A percentile compares a stretch with the other conserved stretches of the same genome.
Conservation (phyloP, 345 rosid genomes). For the Punica granatum region DNA sequence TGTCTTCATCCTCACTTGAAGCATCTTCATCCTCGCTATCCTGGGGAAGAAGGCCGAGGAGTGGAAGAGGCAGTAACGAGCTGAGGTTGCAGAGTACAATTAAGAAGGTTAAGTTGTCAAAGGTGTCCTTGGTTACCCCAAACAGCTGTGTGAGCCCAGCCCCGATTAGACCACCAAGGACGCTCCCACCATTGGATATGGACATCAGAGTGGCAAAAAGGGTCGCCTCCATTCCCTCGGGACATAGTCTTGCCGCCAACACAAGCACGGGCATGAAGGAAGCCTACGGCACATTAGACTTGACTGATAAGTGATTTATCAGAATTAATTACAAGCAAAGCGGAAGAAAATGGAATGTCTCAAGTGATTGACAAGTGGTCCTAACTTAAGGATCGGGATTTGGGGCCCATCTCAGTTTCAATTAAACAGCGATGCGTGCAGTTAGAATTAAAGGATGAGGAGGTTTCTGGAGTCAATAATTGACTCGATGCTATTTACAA, state of each 20-base stretch:
- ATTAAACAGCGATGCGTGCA: neutral
- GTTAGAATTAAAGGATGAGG: neutral
- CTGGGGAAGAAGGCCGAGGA: conserved; percentile 67
- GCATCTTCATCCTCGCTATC: conserved; percentile 30
- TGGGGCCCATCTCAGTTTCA: neutral
- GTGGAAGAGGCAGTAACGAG: conserved; percentile 91
- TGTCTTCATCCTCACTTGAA: conserved; percentile 35
- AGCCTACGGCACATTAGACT: conserved; percentile 35
- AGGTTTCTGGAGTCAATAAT: neutral
- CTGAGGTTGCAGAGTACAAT: conserved; percentile 88
- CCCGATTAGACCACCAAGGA: conserved; percentile 82
- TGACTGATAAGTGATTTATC: neutral
- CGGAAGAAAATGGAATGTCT: neutral
- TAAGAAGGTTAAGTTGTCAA: conserved; percentile 54
- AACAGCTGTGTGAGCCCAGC: conserved; percentile 78
- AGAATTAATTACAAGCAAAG: neutral
- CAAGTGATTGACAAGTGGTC: neutral
- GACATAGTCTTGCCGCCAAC: conserved; percentile 83
- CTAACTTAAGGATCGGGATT: neutral
- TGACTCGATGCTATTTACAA: too few species aligned
- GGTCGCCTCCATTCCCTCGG: conserved; percentile 98
- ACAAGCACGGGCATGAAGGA: conserved; percentile 98
- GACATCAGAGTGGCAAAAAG: conserved; percentile 97
- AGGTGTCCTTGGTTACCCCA: conserved; percentile 75
- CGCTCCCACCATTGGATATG: conserved; percentile 84